phyloP scores from a whole-genome alignment of 2,329 filamentous ascomycete species.

The Curvularia lunata region DNA sequence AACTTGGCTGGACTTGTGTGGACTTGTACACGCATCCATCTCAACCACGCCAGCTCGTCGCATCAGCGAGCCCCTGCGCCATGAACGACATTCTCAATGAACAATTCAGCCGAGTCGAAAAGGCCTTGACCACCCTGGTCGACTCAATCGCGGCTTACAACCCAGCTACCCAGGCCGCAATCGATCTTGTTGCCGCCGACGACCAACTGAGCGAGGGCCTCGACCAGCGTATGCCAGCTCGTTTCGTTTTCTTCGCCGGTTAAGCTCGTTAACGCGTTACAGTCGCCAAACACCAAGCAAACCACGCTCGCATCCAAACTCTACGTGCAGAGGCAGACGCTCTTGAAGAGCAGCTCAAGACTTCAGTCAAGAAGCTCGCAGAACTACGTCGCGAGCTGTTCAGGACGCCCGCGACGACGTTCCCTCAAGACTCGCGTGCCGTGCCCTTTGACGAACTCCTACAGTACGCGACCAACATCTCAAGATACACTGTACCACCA shows the following conservation, averaged over 20 bases:
- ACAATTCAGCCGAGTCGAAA: constrained; percentile 56
- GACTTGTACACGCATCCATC: neutral
- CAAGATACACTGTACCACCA: constrained; percentile 77
- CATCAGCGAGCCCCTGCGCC: neutral
- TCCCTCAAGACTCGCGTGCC: constrained; percentile 52
- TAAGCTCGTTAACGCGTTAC: constrained; percentile 14
- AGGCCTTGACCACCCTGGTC: constrained; percentile 68
- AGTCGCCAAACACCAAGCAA: constrained; percentile 79
- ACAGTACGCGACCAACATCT: constrained; percentile 78
- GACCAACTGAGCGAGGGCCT: constrained; percentile 70
- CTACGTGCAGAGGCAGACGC: constrained; percentile 70
- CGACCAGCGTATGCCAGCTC: constrained; percentile 61
- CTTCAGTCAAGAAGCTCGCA: constrained; percentile 72
- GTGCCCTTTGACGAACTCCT: constrained; percentile 77
- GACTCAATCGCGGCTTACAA: constrained; percentile 85
- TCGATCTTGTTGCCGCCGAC: constrained; percentile 74
- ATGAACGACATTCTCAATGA: constrained; percentile 54
- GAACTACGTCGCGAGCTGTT: constrained; percentile 75
- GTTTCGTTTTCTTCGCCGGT: neutral
- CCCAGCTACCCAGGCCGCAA: constrained; percentile 70
- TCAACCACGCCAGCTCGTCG: constrained; percentile 5
- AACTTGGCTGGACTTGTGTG: neutral
- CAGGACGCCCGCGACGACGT: constrained; percentile 49
- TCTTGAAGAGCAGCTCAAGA: constrained; percentile 75
- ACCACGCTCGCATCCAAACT: constrained; percentile 70